These are phyloP conservation scores for Berkeleyomyces rouxiae DNA, from an alignment of 2,329 filamentous ascomycete species.

Conservation along the genomic window DNA sequence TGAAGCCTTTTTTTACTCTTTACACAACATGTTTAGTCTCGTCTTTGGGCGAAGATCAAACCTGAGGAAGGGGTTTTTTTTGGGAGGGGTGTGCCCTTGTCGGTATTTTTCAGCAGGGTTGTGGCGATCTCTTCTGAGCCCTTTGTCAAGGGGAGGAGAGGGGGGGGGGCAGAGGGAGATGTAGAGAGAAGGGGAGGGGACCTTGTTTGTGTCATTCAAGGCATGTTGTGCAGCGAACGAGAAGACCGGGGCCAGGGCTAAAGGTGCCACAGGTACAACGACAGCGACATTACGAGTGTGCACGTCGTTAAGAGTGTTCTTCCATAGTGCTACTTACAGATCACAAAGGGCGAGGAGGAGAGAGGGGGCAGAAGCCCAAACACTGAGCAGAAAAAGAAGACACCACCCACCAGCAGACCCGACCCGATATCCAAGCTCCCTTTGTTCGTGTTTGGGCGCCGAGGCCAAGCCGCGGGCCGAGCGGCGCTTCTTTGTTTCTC, in stretches of 20 bases:
- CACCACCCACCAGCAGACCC: background rate
- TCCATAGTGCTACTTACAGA: too few relatives aligned
- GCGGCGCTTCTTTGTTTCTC: background rate
- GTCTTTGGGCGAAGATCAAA: background rate
- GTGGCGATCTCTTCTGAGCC: background rate
- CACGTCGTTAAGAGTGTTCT: too few relatives aligned
- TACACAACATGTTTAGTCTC: background rate
- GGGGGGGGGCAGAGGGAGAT: background rate
- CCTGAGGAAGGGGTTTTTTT: background rate
- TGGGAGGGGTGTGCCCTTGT: background rate
- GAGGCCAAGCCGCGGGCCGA: background rate
- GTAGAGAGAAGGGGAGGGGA: background rate
- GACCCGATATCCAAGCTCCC: background rate
- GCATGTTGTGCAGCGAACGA: background rate
- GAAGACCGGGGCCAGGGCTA: background rate
- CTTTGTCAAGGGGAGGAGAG: background rate
- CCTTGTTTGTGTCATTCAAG: background rate
- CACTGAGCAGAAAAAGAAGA: background rate
- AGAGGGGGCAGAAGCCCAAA: background rate
- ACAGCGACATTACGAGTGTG: too few relatives aligned
- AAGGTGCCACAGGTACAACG: too few relatives aligned
- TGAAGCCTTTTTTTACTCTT: too few relatives aligned
- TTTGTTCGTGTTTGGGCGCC: background rate
- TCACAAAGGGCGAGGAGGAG: background rate
- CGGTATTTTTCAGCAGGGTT: background rate